Base-by-base conservation (phyloP, 495 filamentous ascomycete species). In the Pyrenopolyporus hunteri region DNA sequence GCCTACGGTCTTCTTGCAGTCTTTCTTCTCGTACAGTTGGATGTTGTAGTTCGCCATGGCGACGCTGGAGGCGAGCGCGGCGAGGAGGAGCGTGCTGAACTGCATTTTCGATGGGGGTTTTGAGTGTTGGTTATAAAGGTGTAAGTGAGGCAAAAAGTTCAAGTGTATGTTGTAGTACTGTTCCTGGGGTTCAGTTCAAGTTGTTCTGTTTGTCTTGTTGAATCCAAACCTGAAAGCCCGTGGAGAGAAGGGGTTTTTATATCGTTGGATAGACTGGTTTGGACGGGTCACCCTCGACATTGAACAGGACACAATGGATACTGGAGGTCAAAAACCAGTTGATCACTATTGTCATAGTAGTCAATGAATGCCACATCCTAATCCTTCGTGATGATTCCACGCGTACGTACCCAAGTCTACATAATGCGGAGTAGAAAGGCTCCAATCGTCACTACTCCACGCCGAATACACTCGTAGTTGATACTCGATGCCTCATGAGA, bases 1-100 rank as follows among this genome's bases (percentile, higher is more conserved):
- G 32, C 47, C 47, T 10, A 39, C 23, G 14, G 22, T 19, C 17
- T 36, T 16, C 9, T 36, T 19, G 22, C 47, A 51, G 32, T 28
- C 22, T 13, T 31, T 35, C 16, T 51, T 31, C 14, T 39, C 6
- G 20, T 51, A 51, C 0, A 51, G 20, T n/a, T 17, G 17, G 20
- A 51, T 39, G 47, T 51, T 51, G 33, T 51, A 51, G 32, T 39
- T 31, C 6, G 47, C 47, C 20, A 37, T 50, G 47, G 47, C 17
- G 32, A 14, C 2, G 32, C 31, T 17, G 7, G 31, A 50, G 32
- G 20, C 2, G 9, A 28, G 5, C 13, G 47, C 32, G 2, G 32
- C 26, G n/a, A 50, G 47, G 19, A 37, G 10, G 32, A 50, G 5
- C 17, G 47, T 26, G 11, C 19, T 50, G 22, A 50, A 37, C 13